Evolutionary conservation across 805 yeast genomes (phyloP).

Genomic region (Ogataea angusta): DNA sequence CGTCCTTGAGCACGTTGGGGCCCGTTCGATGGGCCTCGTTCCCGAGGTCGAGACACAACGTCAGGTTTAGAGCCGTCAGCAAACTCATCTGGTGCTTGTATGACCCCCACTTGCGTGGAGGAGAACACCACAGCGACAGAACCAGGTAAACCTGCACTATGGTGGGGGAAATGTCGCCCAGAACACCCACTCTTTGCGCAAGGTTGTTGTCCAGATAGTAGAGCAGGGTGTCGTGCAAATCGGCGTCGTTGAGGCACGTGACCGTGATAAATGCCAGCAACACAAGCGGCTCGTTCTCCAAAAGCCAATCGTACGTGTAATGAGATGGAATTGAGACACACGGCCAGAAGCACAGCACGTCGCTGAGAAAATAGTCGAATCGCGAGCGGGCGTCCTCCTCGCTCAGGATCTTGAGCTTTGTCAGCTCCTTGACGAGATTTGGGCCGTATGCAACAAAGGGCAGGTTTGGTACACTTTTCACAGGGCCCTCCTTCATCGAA

Average conservation of each 20-base stretch:
- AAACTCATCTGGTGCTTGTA: conserved; percentile 50
- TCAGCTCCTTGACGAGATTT: conserved; percentile 38
- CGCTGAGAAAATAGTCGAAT: conserved; percentile 34
- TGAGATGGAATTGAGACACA: conserved; percentile 39
- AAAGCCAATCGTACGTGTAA: conserved; percentile 38
- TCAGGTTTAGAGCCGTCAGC: conserved; percentile 41
- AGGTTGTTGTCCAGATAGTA: conserved; percentile 45
- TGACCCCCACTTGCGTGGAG: conserved; percentile 50
- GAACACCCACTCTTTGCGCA: conserved; percentile 42
- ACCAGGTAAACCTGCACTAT: conserved; percentile 43
- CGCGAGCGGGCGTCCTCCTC: conserved; percentile 35
- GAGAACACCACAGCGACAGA: conserved; percentile 51
- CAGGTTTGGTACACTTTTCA: conserved; percentile 30
- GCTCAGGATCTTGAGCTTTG: conserved; percentile 34
- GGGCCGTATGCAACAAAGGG: conserved; percentile 37
- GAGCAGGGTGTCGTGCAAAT: conserved; percentile 39
- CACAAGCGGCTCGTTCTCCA: conserved; percentile 42
- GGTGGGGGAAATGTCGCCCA: conserved; percentile 41
- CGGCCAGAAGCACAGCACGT: conserved; percentile 48
- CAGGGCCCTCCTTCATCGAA: conserved; percentile 37
- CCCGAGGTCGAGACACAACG: conserved; percentile 50
- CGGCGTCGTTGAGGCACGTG: conserved; percentile 45
- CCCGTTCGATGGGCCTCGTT: conserved; percentile 31
- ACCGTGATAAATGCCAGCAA: conserved; percentile 43
- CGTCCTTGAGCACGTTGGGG: conserved; percentile 26